These are phyloP conservation scores for Scenedesmus sp. DNA, from an alignment of 163 green algal species.

Conservation along the genomic window DNA sequence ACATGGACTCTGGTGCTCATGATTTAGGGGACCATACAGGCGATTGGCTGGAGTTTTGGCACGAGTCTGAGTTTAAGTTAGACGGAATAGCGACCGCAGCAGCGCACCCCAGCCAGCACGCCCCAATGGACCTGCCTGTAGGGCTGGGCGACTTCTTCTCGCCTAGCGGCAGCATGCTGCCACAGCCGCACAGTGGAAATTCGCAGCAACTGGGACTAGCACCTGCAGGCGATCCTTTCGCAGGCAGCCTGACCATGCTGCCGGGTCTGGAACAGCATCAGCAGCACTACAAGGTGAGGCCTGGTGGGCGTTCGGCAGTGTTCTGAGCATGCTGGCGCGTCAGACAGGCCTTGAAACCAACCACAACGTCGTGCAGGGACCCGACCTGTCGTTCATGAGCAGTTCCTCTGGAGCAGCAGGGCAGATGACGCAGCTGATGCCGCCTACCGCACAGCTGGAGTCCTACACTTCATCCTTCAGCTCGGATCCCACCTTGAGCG, in stretches of 20 bases:
- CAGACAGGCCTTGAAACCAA: no score
- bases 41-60: constrained; percentile 48
- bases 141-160: constrained; percentile 19
- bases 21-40: constrained; percentile 10
- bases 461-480: constrained; percentile 39
- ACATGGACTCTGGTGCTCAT: neutral
- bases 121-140: constrained; percentile 12
- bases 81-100: neutral
- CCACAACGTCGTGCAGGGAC: neutral
- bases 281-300: constrained; percentile 34
- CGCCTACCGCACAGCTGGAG: neutral
- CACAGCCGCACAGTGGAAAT: neutral
- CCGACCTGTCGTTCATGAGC: constrained; percentile 24
- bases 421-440: constrained; percentile 35
- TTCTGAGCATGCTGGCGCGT: neutral
- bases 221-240: constrained; percentile 27
- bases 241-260: constrained; percentile 28
- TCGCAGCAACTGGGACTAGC: constrained; percentile 15
- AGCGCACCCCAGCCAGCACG: neutral
- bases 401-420: neutral
- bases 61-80: constrained; percentile 47
- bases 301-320: neutral
- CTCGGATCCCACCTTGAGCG: neutral
- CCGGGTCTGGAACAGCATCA: neutral
- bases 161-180: constrained; percentile 8